Evolutionary conservation across 2,329 filamentous ascomycete genomes (phyloP).

Genomic region (Ophiobolus disseminans): DNA sequence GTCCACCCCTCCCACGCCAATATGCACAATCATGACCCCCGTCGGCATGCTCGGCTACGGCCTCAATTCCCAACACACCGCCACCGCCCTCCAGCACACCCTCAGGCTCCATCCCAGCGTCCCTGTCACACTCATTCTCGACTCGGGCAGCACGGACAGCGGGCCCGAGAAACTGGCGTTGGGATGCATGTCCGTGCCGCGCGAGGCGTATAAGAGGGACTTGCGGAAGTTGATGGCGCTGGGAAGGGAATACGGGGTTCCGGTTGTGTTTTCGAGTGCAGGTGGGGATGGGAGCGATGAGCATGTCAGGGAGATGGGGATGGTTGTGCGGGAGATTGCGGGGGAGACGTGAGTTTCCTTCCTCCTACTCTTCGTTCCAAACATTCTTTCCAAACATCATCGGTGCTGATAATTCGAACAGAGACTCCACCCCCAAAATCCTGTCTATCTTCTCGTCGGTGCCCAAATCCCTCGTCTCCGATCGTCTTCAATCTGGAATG

Average conservation of each 20-base stretch:
- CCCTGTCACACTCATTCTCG: too few relatives aligned
- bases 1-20: conserved; percentile 6
- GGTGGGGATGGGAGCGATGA: conserved; percentile 33
- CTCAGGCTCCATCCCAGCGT: too few relatives aligned
- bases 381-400: too few relatives aligned
- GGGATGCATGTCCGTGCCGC: conserved; percentile 22
- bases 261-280: conserved; percentile 29
- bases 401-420: conserved; percentile 4
- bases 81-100: conserved; percentile 15
- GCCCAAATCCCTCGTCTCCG: conserved; percentile 16
- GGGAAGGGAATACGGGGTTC: conserved; percentile 16
- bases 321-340: conserved; percentile 23
- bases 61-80: conserved; percentile 46
- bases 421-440: conserved; percentile 24
- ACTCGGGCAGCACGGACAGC: conserved; percentile 33
- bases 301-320: conserved; percentile 27
- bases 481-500: conserved; percentile 8
- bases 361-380: too few relatives aligned
- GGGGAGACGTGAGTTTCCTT: too few relatives aligned
- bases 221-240: conserved; percentile 24
- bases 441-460: conserved; percentile 39
- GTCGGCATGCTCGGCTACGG: conserved; percentile 61
- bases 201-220: conserved; percentile 25
- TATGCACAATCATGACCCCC: conserved; percentile 53
- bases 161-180: conserved; percentile 33